Conservation (phyloP, 768 basidiomycete species). For the Hydnum rufescens region DNA sequence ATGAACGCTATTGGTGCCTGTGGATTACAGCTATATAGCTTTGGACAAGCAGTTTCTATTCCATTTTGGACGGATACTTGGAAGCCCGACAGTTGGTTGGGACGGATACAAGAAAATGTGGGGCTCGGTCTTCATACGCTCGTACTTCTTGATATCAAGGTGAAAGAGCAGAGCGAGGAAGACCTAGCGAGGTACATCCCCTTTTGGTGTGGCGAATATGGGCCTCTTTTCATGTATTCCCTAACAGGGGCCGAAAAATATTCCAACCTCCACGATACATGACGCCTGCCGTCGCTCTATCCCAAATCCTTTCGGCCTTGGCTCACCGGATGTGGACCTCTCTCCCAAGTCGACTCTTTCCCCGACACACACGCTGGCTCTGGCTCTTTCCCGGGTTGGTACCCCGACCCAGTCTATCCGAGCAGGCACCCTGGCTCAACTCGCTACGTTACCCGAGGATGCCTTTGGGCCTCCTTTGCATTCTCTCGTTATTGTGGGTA, state of each 20-base stretch:
- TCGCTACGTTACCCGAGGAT: slow-evolving; percentile 38
- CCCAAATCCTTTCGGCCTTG: slow-evolving; percentile 26
- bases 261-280: slow-evolving; percentile 97
- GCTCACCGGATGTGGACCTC: background rate
- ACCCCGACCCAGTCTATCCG: slow-evolving; percentile 54
- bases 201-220: slow-evolving; percentile 1
- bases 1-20: slow-evolving; percentile 90
- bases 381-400: slow-evolving; percentile 64
- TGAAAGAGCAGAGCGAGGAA: slow-evolving; percentile 94
- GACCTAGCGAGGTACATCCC: slow-evolving; percentile 65
- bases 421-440: slow-evolving; percentile 64
- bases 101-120: slow-evolving; percentile 75
- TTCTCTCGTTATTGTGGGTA: slow-evolving; percentile 79
- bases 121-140: slow-evolving; percentile 84
- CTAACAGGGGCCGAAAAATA: slow-evolving; percentile 89
- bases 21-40: slow-evolving; percentile 94
- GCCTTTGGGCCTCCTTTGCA: slow-evolving; percentile 77
- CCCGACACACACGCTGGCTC: slow-evolving; percentile 41
- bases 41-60: slow-evolving; percentile 88
- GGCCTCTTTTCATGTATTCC: background rate
- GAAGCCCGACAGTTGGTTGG: slow-evolving; percentile 92
- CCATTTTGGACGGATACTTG: slow-evolving; percentile 96
- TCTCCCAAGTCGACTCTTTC: slow-evolving; percentile 14
- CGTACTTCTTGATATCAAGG: slow-evolving; percentile 91
- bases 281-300: slow-evolving; percentile 74